Evolutionary conservation across 768 basidiomycete species (phyloP), one percentile per base, ranked within the genome.

Genomic region (Tephrocybe sp.): DNA sequence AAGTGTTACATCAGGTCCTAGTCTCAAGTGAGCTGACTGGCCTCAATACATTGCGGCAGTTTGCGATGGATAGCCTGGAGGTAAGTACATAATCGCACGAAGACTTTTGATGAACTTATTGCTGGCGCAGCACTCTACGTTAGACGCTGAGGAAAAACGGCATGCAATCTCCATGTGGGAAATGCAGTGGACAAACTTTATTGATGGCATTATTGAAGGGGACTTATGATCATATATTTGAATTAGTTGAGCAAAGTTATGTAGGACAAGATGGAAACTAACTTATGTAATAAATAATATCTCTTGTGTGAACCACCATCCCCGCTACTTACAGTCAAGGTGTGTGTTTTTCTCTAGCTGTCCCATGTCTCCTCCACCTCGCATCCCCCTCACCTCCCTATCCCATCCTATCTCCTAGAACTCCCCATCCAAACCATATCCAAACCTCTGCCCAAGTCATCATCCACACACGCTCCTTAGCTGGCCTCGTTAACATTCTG

Each of bases 21-120:
- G 83, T 79, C 17, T 71, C 82, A 0, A 87, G 84, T 51, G 87
- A 89, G 60, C 60, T 85, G 20, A 83, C 78, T 8, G 84, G 85
- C 13, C 65, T 91, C 13, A 71, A 75, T 35, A 84, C 83, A 16
- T 69, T 89, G 2, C 78, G 80, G 0, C 73, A 79, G 46, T 68
- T 88, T 11, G 85, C 86, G 1, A 74, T 82, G 35, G 83, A 87
- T 54, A 87, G 85, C 60, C 68, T 87, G 45, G 69, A 73, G 74
- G 86, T 82, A 45, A 60, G 63, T 46, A 23, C 11, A 4, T n/a
- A 23, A 26, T 33, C 2, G 2, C 26, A 32, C 39, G 17, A 6
- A 6, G 23, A 20, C 17, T 31, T 34, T 31, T 22, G 14, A 41
- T 31, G 41, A 39, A 32, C 7, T 39, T 19, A 40, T 33, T 36